phyloP scores from a whole-genome alignment of 2,329 filamentous ascomycete genomes.

The Hypoxylon sp. region DNA sequence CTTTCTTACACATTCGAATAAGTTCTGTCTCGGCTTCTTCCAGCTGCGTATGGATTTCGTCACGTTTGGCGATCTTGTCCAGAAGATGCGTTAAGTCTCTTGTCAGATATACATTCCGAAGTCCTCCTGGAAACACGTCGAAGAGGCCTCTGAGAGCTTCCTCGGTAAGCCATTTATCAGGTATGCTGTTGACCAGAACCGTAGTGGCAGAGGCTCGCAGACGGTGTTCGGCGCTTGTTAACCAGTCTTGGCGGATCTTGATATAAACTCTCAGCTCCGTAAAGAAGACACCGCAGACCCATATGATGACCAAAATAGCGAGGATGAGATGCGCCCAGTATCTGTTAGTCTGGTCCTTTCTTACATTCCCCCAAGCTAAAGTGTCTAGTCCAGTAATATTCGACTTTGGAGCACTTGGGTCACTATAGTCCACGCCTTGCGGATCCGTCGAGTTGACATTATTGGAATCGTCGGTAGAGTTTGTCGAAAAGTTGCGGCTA shows the following conservation, averaged over 20 bases:
- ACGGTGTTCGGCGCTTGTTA: constrained; percentile 95
- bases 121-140: constrained; percentile 95
- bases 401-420: constrained; percentile 42
- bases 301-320: constrained; percentile 82
- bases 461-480: constrained; percentile 44
- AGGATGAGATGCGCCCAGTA: constrained; percentile 90
- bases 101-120: constrained; percentile 97
- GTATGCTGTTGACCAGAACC: constrained; percentile 91
- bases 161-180: constrained; percentile 88
- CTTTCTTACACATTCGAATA: constrained; percentile 83
- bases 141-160: constrained; percentile 87
- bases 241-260: constrained; percentile 91
- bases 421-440: constrained; percentile 35
- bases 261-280: constrained; percentile 89
- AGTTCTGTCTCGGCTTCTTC: constrained; percentile 89
- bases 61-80: constrained; percentile 84
- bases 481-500: constrained; percentile 66
- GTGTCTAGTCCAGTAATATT: constrained; percentile 80
- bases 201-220: constrained; percentile 95
- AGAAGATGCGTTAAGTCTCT: constrained; percentile 86
- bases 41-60: constrained; percentile 77
- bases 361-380: constrained; percentile 90
- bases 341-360: constrained; percentile 72
- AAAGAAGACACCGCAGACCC: constrained; percentile 90
- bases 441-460: constrained; percentile 40